Base-by-base conservation (phyloP, 2,329 filamentous ascomycete genomes). In the Dactylonectria estremocensis region DNA sequence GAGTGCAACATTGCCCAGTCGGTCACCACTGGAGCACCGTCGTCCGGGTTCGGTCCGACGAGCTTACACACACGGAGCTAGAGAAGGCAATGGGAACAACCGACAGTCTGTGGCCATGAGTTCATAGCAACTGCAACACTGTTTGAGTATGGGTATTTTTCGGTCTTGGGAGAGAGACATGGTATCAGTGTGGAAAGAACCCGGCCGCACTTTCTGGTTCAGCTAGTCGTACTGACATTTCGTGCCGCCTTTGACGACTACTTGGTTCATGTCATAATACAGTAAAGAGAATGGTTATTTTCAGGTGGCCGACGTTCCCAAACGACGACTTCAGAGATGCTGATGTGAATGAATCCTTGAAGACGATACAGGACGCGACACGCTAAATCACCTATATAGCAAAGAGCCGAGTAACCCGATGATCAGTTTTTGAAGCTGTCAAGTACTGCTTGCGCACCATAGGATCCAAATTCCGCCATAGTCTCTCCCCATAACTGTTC, bases 401-500 rank as follows among this genome's bases (percentile, higher is more conserved):
- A 28, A 28, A 28, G 7, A 5, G 24, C 24, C 24, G 7, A 4
- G 7, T 7, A 5, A 2, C 3, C 6, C 4, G 2, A n/a, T 8
- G n/a, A 18, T 43, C 16, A 53, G n/a, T 20, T n/a, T 7, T 37
- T 61, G 13, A 37, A 18, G 16, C n/a, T 16, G 5, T 22, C 24
- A 16, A 64, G 11, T 45, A 58, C 53, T 13, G 52, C 48, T 24
- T 53, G 50, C 0, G 50, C 58, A 11, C 49, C 52, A 16, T 40
- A 24, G 35, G 66, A 62, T 14, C 46, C 53, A 40, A 70, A 50
- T 7, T 70, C 68, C 10, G 52, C 37, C 46, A 66, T 49, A 1
- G 58, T 70, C 16, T 68, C 68, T 20, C 52, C 20, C 68, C 68
- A 70, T 10, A 70, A 31, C 5, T n/a, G 22, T 7, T 57, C 35